Evolutionary conservation across 2,329 filamentous ascomycete species (phyloP).

Genomic region (Fusarium fracticaudum): DNA sequence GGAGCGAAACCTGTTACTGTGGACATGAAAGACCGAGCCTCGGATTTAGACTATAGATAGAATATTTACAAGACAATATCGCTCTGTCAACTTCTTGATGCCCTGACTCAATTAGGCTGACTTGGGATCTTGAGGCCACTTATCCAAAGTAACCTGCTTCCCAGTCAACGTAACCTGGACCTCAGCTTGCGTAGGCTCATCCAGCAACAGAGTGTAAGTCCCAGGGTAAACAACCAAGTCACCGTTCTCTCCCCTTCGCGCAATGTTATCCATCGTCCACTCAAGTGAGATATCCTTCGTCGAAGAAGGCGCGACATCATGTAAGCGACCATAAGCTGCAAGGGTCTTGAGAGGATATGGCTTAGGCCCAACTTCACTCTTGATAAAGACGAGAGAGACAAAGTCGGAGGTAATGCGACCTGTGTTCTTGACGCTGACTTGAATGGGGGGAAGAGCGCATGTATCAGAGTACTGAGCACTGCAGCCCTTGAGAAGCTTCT

Average conservation of each 20-base stretch:
- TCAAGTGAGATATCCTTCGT: not conserved
- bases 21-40: not conserved
- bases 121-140: not conserved
- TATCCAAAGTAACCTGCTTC: not conserved
- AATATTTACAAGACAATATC: not conserved
- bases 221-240: constrained; percentile 5
- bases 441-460: not conserved
- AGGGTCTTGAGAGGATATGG: constrained; percentile 4
- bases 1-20: not conserved
- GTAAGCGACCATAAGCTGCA: not conserved
- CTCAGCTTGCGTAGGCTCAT: not conserved
- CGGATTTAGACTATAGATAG: not conserved
- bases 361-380: not conserved
- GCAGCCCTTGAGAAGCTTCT: not conserved
- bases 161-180: not conserved
- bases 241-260: not conserved
- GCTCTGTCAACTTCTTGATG: fast-evolving
- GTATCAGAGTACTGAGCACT: not conserved
- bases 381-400: not conserved
- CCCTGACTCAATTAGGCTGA: not conserved
- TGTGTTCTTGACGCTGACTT: not conserved
- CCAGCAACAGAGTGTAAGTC: not conserved
- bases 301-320: not conserved
- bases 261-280: constrained; percentile 12
- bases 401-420: not conserved